These are phyloP conservation scores for Wickerhamomyces pijperi DNA, from an alignment of 805 yeast genomes.

Conservation along the genomic window DNA sequence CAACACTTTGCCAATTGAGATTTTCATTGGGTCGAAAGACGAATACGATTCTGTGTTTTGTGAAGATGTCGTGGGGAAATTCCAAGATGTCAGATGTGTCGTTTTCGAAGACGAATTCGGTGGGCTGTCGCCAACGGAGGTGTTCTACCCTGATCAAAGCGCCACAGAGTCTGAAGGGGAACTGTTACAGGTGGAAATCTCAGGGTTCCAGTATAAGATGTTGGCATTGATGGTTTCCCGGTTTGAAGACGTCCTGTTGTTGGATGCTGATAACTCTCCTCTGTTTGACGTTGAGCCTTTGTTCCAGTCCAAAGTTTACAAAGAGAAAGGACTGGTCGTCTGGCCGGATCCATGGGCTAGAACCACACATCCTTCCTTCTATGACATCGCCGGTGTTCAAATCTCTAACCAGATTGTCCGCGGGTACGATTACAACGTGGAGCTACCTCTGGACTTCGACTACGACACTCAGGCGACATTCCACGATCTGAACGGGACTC, in stretches of 20 bases:
- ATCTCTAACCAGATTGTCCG: slow-evolving; percentile 25
- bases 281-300: slow-evolving; percentile 44
- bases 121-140: slow-evolving; percentile 43
- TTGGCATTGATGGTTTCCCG: slow-evolving; percentile 58
- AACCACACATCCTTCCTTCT: slow-evolving; percentile 50
- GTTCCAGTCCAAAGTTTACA: slow-evolving; percentile 32
- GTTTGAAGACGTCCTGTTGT: slow-evolving; percentile 55
- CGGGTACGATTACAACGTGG: slow-evolving; percentile 15
- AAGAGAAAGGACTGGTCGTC: slow-evolving; percentile 32
- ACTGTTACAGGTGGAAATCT: slow-evolving; percentile 18
- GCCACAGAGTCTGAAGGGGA: slow-evolving; percentile 31
- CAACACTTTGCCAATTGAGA: slow-evolving; percentile 58
- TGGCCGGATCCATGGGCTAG: slow-evolving; percentile 72
- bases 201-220: slow-evolving; percentile 55
- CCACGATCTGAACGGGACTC: slow-evolving; percentile 45
- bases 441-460: too few relatives aligned
- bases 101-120: neutral
- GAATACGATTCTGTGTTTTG: slow-evolving; percentile 66
- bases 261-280: slow-evolving; percentile 68
- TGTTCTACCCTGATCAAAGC: slow-evolving; percentile 28
- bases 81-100: neutral
- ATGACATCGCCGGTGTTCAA: slow-evolving; percentile 35
- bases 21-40: slow-evolving; percentile 47
- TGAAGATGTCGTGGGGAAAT: slow-evolving; percentile 40
- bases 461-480: slow-evolving; percentile 23